These are phyloP conservation scores for Quercus rubra DNA, from an alignment of 306 rosid species.

Conservation along the genomic window DNA sequence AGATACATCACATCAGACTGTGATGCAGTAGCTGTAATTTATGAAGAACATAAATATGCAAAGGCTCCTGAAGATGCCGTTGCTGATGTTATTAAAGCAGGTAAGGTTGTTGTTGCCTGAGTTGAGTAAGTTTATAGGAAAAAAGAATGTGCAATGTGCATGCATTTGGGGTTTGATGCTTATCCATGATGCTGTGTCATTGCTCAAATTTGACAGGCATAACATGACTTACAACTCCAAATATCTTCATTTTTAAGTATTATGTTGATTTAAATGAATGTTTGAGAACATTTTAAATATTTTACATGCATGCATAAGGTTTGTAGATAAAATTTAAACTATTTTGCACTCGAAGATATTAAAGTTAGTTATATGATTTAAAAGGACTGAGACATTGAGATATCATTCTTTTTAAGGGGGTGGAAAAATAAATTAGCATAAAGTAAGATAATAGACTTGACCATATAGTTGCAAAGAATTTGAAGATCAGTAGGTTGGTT, in stretches of 20 bases:
- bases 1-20: constrained; percentile 93
- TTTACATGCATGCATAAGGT: neutral
- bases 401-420: neutral
- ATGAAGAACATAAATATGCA: constrained; percentile 62
- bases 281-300: neutral
- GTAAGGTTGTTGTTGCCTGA: constrained; percentile 21
- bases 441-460: neutral
- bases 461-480: neutral
- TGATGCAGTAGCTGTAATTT: constrained; percentile 89
- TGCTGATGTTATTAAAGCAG: constrained; percentile 91
- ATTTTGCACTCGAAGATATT: neutral
- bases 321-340: neutral
- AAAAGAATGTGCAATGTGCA: neutral
- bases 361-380: too few relatives aligned
- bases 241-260: neutral
- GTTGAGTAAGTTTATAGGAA: neutral
- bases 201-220: neutral
- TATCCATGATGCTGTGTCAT: neutral
- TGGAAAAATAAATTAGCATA: neutral
- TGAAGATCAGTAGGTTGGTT: neutral
- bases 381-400: neutral
- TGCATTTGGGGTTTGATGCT: neutral
- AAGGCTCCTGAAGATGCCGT: constrained; percentile 58
- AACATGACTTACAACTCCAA: neutral
- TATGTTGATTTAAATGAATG: neutral